Conservation (phyloP, 495 filamentous ascomycete species). For the Aspergillus coremiiformis region DNA sequence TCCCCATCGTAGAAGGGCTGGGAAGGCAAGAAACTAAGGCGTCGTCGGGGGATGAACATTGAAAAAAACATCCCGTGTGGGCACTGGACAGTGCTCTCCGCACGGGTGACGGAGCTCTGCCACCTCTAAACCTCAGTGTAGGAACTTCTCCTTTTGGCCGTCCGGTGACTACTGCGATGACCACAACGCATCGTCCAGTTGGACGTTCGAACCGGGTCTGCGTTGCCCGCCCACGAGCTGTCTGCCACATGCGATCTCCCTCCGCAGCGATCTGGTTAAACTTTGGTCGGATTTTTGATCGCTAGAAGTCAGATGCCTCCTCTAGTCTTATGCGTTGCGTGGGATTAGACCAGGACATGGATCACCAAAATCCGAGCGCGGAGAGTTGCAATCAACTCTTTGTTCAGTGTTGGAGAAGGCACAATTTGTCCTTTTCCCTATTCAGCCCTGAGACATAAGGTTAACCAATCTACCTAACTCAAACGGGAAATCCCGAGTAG, state of each 20-base stretch:
- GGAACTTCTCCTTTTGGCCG: constrained; percentile 2
- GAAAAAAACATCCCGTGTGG: background rate
- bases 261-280: background rate
- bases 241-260: background rate
- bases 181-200: background rate
- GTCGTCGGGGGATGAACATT: no score
- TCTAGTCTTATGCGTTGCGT: background rate
- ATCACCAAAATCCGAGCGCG: background rate
- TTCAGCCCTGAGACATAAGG: background rate
- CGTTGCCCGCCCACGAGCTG: background rate
- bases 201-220: background rate
- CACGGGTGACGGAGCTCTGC: background rate
- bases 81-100: background rate
- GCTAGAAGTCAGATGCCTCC: background rate
- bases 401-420: background rate
- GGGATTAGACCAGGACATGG: background rate
- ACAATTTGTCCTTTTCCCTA: background rate
- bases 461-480: background rate
- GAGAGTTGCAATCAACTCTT: background rate
- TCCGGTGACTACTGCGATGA: constrained; percentile 7
- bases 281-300: background rate
- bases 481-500: constrained; percentile 4
- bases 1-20: constrained; percentile 1
- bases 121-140: background rate
- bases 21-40: background rate